Percentiles rank a stretch among this genome's conserved stretches.
Evolutionary conservation across 2,329 filamentous ascomycete species (phyloP).

Genomic region (Talaromyces funiculosus): DNA sequence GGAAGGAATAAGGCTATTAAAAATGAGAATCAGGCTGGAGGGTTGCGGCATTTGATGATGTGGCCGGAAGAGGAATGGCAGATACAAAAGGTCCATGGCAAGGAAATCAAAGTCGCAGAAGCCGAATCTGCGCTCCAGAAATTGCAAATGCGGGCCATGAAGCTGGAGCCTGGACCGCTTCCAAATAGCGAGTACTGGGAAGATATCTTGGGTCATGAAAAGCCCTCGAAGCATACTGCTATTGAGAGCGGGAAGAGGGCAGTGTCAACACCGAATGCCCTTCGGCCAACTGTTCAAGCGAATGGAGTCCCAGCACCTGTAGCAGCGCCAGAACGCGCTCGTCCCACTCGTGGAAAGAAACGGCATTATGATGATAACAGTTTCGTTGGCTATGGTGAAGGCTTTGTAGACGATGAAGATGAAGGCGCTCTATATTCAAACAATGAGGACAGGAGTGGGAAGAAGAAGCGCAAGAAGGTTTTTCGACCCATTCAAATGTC

Average conservation of each 20-base stretch:
- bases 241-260: conserved; percentile 30
- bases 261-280: conserved; percentile 19
- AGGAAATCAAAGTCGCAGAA: conserved; percentile 41
- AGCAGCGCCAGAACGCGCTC: conserved; percentile 30
- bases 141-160: conserved; percentile 41
- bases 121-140: conserved; percentile 38
- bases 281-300: conserved; percentile 23
- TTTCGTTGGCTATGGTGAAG: conserved; percentile 48
- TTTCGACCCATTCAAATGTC: not conserved
- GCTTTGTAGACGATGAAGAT: conserved; percentile 45
- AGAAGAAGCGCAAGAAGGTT: conserved; percentile 47
- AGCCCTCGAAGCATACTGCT: conserved; percentile 32
- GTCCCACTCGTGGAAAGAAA: conserved; percentile 44
- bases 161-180: conserved; percentile 42
- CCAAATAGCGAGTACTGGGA: conserved; percentile 46
- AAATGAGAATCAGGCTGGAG: conserved; percentile 36
- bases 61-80: conserved; percentile 49
- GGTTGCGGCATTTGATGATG: conserved; percentile 38
- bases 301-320: conserved; percentile 23
- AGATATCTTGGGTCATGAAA: conserved; percentile 45
- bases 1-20: conserved; percentile 47
- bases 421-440: conserved; percentile 41
- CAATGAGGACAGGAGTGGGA: conserved; percentile 32
- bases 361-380: conserved; percentile 48
- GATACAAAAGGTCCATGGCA: conserved; percentile 44